Percentiles rank a stretch among this genome's conserved stretches.
Conservation (phyloP, 129 eudicot genomes). For the Silybum marianum region DNA sequence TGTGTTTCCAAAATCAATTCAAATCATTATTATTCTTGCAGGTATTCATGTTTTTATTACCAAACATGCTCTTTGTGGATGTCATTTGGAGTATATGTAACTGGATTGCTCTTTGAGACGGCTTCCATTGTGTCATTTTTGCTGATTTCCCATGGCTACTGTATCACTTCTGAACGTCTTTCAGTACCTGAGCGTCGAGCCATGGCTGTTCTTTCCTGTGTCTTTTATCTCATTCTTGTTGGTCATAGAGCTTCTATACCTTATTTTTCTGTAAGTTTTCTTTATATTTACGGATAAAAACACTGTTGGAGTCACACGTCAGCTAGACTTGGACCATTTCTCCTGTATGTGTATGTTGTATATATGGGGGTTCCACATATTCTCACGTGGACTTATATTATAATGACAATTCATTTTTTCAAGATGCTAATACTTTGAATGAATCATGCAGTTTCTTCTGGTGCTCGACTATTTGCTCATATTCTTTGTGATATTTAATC, state of each 20-base stretch:
- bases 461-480: conserved; percentile 67
- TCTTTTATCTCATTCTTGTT: conserved; percentile 81
- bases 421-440: conserved; percentile 24
- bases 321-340: too few relatives aligned
- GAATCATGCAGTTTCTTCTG: conserved; percentile 66
- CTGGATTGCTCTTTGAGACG: conserved; percentile 90
- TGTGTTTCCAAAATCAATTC: background rate
- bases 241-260: conserved; percentile 96
- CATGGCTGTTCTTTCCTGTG: conserved; percentile 63
- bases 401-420: background rate
- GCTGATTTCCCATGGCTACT: conserved; percentile 86
- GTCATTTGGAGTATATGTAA: conserved; percentile 93
- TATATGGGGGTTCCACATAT: too few relatives aligned
- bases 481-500: conserved; percentile 81
- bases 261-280: conserved; percentile 78
- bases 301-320: too few relatives aligned
- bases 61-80: conserved; percentile 94
- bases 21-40: conserved; percentile 30
- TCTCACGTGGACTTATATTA: background rate
- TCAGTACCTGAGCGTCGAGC: conserved; percentile 75
- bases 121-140: conserved; percentile 76
- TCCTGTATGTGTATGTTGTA: too few relatives aligned
- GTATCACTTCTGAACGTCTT: conserved; percentile 88
- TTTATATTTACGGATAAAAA: background rate
- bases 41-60: conserved; percentile 86